Base-by-base conservation (phyloP, 805 yeast species). In the Spathaspora passalidarum region DNA sequence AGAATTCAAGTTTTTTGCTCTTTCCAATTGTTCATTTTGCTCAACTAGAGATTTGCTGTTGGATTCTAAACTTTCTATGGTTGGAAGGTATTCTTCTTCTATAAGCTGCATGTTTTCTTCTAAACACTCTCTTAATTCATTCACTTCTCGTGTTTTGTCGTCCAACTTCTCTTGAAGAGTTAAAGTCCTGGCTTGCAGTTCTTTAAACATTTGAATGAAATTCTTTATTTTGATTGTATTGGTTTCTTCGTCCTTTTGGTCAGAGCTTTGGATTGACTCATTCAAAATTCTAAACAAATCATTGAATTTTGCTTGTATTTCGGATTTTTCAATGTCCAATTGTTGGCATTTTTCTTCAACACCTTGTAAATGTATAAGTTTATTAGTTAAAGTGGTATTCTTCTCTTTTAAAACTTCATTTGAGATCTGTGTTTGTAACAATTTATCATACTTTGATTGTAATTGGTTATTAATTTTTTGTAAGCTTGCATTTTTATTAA, bases 321-420 rank as follows among this genome's bases (percentile, higher is more conserved):
- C 68, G 5, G 78, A 59, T 41, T 78, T 68, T 54, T 80, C 79
- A 22, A 81, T 56, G 51, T 80, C 80, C 20, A 80, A 56, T 4
- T 74, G 73, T 32, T 77, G 73, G 14, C 68, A 67, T 38, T 72
- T 69, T 36, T 69, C 72, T 48, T 80, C 76, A 3, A 78, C 53
- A 1, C 57, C 60, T 22, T 76, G 78, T 38, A 76, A 56, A 8
- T 56, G 51, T 2, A 54, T 46, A 16, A 81, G 38, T 48, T 73
- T 74, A 16, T 66, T 61, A 18, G 61, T 56, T 26, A 83, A 58
- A 0, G 74, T 54, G 0, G 57, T 50, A 45, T 79, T 81, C 49
- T 84, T 85, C 50, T 79, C 84, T 51, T 75, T 78, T 26, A 84
- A 62, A 8, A 84, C 56, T 53, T 80, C 85, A 5, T 63, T 60